Percentiles rank a stretch among this genome's conserved stretches.
phyloP scores from a whole-genome alignment of 1,139 yeast genomes.

The Pneumocystis murina region DNA sequence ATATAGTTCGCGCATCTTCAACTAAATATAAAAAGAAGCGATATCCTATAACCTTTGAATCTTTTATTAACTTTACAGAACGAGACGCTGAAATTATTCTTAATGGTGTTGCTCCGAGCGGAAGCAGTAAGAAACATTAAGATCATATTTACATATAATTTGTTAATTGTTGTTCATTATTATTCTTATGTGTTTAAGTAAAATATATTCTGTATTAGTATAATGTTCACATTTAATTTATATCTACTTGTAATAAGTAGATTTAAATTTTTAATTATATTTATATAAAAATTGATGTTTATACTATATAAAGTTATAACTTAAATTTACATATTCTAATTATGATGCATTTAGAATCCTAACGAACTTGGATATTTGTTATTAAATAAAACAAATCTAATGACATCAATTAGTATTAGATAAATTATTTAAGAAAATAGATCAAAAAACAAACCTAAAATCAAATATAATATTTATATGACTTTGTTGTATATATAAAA shows the following conservation, averaged over 20 bases:
- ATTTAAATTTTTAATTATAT: neutral
- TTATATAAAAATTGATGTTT: neutral
- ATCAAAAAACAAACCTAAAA: neutral
- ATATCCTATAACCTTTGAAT: neutral
- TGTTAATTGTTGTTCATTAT: neutral
- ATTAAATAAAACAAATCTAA: neutral
- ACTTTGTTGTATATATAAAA: neutral
- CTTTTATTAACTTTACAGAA: constrained; percentile 10
- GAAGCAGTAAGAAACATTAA: constrained; percentile 5
- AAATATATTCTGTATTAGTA: neutral
- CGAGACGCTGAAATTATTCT: constrained; percentile 9
- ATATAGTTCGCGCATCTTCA: neutral
- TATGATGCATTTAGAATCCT: neutral
- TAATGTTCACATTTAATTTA: neutral
- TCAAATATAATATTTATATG: neutral
- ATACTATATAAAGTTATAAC: neutral
- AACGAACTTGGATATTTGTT: neutral
- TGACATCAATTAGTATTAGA: neutral
- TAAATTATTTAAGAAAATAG: neutral
- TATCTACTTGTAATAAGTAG: neutral
- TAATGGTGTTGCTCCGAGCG: constrained; percentile 11
- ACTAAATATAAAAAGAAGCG: neutral
- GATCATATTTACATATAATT: neutral
- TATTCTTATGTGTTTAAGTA: neutral
- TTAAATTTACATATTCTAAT: neutral